Evolutionary conservation across 164 flowering plant genomes (phyloP).

Genomic region (Taxillus chinensis): DNA sequence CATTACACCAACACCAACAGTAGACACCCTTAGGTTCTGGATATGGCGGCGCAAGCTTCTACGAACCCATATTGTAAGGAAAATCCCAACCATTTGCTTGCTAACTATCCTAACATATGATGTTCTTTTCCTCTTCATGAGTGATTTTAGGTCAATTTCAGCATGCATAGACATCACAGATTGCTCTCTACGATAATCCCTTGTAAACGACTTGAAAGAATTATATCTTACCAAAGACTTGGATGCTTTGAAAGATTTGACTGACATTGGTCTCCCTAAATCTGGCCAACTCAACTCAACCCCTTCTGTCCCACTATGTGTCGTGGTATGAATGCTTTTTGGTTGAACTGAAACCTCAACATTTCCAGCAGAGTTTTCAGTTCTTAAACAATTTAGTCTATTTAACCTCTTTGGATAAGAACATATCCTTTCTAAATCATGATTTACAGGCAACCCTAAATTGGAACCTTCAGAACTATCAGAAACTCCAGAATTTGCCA

Average conservation of each 20-base stretch:
- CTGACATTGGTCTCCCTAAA: conserved; percentile 42
- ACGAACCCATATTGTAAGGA: conserved; percentile 85
- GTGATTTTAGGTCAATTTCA: conserved; percentile 57
- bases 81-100: conserved; percentile 97
- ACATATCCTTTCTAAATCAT: conserved; percentile 28
- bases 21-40: conserved; percentile 70
- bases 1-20: conserved; percentile 97
- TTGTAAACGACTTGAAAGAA: conserved; percentile 48
- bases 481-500: conserved; percentile 11
- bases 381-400: conserved; percentile 34
- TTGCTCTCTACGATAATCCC: conserved; percentile 18
- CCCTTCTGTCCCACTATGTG: conserved; percentile 64
- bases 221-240: conserved; percentile 36
- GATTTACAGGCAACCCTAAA: conserved; percentile 11
- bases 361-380: conserved; percentile 21
- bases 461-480: conserved; percentile 13
- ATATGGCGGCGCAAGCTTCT: conserved; percentile 78
- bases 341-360: conserved; percentile 18
- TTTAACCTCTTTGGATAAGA: conserved; percentile 50
- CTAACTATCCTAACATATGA: conserved; percentile 79
- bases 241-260: conserved; percentile 45
- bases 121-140: conserved; percentile 53
- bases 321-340: conserved; percentile 33
- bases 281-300: conserved; percentile 91
- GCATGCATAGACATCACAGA: conserved; percentile 35